Conservation (phyloP, 208 protist species). For the Trypanosomatidae sp. region DNA sequence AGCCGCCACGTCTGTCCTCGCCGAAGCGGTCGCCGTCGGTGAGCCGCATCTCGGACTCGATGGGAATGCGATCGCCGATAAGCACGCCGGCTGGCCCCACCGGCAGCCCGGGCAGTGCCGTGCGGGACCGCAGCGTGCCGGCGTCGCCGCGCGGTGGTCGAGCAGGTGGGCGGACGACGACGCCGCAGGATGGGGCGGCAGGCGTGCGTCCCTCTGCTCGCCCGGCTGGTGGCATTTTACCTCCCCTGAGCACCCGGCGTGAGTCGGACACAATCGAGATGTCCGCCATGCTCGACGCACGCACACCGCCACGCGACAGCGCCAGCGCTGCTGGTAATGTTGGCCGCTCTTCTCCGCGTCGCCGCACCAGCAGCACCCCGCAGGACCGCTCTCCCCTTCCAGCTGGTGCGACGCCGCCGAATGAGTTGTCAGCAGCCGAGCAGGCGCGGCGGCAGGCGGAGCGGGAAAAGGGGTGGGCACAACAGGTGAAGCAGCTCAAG, state of each 20-base stretch:
- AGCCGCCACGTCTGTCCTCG: constrained; percentile 12
- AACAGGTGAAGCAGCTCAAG: constrained; percentile 86
- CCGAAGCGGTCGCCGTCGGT: too few relatives aligned
- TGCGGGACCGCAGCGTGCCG: too few relatives aligned
- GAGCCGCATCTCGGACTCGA: too few relatives aligned
- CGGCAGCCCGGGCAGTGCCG: too few relatives aligned
- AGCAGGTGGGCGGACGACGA: too few relatives aligned
- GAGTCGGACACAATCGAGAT: constrained; percentile 37
- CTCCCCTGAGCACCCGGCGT: constrained; percentile 23
- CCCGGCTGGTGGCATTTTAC: constrained; percentile 32
- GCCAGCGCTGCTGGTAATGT: background rate
- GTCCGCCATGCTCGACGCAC: constrained; percentile 30
- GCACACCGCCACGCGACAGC: constrained; percentile 20
- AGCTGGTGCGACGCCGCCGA: background rate
- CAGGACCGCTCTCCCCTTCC: constrained; percentile 4
- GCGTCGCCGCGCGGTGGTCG: too few relatives aligned
- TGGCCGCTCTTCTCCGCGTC: background rate
- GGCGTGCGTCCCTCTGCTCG: constrained; percentile 19
- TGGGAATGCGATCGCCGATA: too few relatives aligned
- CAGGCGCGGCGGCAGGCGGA: constrained; percentile 62
- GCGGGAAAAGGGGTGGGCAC: constrained; percentile 82
- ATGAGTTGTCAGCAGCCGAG: constrained; percentile 13
- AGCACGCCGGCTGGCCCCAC: too few relatives aligned
- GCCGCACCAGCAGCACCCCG: constrained; percentile 19
- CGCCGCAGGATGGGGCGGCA: too few relatives aligned